phyloP scores from a whole-genome alignment of 805 yeast species.

The Candida mattraensis region DNA sequence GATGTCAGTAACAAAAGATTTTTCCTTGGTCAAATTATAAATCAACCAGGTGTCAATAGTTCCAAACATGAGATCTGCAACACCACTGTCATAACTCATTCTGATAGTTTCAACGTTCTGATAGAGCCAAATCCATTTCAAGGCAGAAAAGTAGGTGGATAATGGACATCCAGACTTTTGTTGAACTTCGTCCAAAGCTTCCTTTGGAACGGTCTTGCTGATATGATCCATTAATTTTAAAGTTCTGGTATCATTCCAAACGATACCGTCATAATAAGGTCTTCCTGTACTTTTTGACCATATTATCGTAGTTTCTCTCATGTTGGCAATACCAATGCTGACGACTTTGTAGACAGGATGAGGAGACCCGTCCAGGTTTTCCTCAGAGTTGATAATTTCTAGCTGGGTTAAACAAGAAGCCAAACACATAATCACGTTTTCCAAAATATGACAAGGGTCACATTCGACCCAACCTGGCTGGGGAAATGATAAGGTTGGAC shows the following conservation, averaged over 20 bases:
- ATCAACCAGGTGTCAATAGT: conserved; percentile 94
- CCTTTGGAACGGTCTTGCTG: conserved; percentile 51
- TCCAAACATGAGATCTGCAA: conserved; percentile 78
- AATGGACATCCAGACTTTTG: conserved; percentile 81
- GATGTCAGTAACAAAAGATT: conserved; percentile 76
- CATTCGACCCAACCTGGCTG: conserved; percentile 94
- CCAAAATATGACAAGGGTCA: conserved; percentile 79
- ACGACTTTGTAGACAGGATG: conserved; percentile 48
- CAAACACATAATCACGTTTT: conserved; percentile 78
- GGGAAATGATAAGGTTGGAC: conserved; percentile 74
- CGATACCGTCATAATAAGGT: conserved; percentile 86
- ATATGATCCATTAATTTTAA: conserved; percentile 65
- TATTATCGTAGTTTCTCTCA: conserved; percentile 90
- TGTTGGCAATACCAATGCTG: conserved; percentile 87
- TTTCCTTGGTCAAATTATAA: conserved; percentile 73
- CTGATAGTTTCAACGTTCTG: conserved; percentile 71
- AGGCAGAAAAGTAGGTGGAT: conserved; percentile 88
- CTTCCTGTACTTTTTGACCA: conserved; percentile 84
- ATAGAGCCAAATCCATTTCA: conserved; percentile 85
- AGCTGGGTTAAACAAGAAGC: conserved; percentile 60
- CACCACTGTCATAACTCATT: conserved; percentile 70
- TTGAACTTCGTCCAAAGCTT: conserved; percentile 55
- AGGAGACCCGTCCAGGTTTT: conserved; percentile 31
- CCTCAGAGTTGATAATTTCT: conserved; percentile 54
- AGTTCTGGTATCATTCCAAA: conserved; percentile 95